phyloP scores from a whole-genome alignment of 805 yeast species.

The Saturnispora ahearnii region DNA sequence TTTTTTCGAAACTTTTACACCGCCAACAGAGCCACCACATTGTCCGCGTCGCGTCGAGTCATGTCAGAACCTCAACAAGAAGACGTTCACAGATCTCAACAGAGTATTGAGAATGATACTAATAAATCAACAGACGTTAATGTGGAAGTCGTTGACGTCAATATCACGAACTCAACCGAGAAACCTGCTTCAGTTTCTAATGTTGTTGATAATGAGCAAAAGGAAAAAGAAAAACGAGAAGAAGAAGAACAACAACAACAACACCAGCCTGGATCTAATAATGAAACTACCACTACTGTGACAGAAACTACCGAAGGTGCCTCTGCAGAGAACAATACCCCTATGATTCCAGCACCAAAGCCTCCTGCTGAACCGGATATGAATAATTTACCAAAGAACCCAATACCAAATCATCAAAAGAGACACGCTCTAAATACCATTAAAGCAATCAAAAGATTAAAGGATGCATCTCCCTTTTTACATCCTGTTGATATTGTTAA shows the following conservation, averaged over 20 bases:
- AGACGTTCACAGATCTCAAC: neutral
- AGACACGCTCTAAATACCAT: constrained; percentile 71
- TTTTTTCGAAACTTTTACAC: neutral
- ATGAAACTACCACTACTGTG: neutral
- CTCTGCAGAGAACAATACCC: constrained; percentile 7
- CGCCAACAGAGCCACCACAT: constrained; percentile 1
- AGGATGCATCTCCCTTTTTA: constrained; percentile 86
- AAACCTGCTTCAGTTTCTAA: neutral
- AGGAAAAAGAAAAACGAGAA: neutral
- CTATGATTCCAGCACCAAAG: constrained; percentile 56
- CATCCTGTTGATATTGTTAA: constrained; percentile 86
- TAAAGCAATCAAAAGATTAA: constrained; percentile 79
- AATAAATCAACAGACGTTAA: neutral
- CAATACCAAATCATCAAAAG: constrained; percentile 76
- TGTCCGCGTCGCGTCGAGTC: neutral
- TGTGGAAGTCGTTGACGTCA: neutral
- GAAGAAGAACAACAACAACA: neutral
- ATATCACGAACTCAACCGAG: neutral
- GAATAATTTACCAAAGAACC: constrained; percentile 54
- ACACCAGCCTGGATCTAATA: neutral
- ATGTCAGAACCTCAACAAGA: constrained; percentile 3
- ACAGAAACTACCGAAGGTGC: neutral
- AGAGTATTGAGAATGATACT: neutral
- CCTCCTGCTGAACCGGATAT: constrained; percentile 70
- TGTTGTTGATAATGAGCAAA: neutral